Evolutionary conservation across 164 flowering plant genomes (phyloP).

Genomic region (Liquidambar formosana): DNA sequence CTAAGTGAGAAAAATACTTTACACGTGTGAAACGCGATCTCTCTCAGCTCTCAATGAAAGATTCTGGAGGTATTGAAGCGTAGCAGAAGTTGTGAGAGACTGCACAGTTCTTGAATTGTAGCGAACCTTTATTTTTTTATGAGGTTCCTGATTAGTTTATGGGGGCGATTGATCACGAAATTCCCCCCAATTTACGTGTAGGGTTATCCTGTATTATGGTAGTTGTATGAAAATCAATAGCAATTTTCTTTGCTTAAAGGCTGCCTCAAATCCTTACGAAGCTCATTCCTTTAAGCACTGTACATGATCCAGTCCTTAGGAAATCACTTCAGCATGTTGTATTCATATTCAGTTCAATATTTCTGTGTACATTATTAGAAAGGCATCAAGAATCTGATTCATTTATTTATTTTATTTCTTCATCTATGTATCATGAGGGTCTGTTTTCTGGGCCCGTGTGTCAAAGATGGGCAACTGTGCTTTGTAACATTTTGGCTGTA

Average conservation of each 20-base stretch:
- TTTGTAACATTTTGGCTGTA: background rate
- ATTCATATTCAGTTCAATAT: background rate
- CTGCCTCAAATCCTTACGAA: constrained; percentile 7
- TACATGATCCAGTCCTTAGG: constrained; percentile 8
- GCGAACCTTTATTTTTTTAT: background rate
- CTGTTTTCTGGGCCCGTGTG: no score
- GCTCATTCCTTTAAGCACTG: constrained; percentile 10
- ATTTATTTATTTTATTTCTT: background rate
- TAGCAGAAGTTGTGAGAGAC: background rate
- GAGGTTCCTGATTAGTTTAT: background rate
- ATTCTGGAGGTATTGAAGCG: no score
- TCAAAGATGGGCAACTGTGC: background rate
- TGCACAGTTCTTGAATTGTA: background rate
- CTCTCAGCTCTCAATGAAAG: background rate
- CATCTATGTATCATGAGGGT: no score
- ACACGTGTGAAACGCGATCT: background rate
- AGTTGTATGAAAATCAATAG: background rate
- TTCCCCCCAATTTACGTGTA: constrained; percentile 2
- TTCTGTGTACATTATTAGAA: background rate
- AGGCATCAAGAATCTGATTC: background rate
- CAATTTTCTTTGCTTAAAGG: background rate
- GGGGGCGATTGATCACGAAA: constrained; percentile 8
- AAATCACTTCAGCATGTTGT: background rate
- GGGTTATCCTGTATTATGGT: constrained; percentile 4
- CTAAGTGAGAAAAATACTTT: background rate